Conservation (phyloP, 2,329 filamentous ascomycete species). For the Fonsecaea erecta region DNA sequence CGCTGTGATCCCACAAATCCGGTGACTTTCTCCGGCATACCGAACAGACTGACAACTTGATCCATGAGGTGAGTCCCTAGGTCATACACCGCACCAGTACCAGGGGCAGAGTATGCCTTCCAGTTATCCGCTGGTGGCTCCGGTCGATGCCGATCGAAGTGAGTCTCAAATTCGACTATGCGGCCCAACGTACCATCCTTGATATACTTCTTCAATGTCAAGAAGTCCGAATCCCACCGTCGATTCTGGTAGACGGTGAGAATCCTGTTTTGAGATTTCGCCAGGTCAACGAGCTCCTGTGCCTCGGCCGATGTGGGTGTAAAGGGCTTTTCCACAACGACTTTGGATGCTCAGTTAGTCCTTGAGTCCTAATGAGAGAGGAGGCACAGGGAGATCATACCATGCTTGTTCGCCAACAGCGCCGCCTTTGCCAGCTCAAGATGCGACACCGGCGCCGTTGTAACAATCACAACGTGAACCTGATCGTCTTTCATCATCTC, state of each 20-base stretch:
- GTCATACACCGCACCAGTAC: slow-evolving; percentile 72
- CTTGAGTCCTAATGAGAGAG: not conserved
- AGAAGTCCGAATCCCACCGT: slow-evolving; percentile 77
- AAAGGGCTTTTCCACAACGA: slow-evolving; percentile 83
- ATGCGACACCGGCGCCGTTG: slow-evolving; percentile 74
- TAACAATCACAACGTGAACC: slow-evolving; percentile 72
- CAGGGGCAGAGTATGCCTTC: slow-evolving; percentile 70
- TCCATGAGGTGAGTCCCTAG: slow-evolving; percentile 77
- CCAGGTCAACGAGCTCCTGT: slow-evolving; percentile 62
- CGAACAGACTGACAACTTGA: slow-evolving; percentile 73
- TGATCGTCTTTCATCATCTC: slow-evolving; percentile 67
- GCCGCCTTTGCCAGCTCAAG: slow-evolving; percentile 67
- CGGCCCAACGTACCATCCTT: slow-evolving; percentile 66
- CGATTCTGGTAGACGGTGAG: slow-evolving; percentile 77
- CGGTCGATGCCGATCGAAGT: slow-evolving; percentile 76
- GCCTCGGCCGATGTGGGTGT: slow-evolving; percentile 73
- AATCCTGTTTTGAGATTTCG: slow-evolving; percentile 56
- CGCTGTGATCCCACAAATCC: slow-evolving; percentile 71
- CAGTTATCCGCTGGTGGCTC: slow-evolving; percentile 62
- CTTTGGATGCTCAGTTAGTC: slow-evolving; percentile 42
- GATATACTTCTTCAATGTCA: slow-evolving; percentile 69
- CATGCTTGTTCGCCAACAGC: slow-evolving; percentile 46
- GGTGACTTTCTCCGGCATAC: slow-evolving; percentile 68
- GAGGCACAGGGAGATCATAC: slow-evolving; percentile 5
- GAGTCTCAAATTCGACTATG: slow-evolving; percentile 77